phyloP scores from a whole-genome alignment of 257 asterid genomes.

The Henckelia pumila region DNA sequence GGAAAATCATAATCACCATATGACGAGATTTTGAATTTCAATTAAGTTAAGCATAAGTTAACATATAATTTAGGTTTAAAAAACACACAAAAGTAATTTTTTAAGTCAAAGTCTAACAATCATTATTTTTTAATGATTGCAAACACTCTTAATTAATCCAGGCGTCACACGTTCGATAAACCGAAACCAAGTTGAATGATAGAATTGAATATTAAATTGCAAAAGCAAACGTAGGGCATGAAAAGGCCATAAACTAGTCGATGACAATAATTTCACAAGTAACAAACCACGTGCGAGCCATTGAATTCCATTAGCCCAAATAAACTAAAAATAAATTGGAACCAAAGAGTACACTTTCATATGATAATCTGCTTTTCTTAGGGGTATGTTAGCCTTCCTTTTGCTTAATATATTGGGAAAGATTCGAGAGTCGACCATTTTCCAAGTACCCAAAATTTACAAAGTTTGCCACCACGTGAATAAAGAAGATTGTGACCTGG shows the following conservation, averaged over 20 bases:
- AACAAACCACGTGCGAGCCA: conserved; percentile 15
- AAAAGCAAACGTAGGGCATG: background rate
- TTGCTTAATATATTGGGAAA: conserved; percentile 19
- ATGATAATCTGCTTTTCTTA: background rate
- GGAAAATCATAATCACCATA: too few relatives aligned
- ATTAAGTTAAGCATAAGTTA: too few relatives aligned
- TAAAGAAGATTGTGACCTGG: conserved; percentile 43
- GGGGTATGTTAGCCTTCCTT: conserved; percentile 8
- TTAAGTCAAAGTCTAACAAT: too few relatives aligned
- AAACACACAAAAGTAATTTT: too few relatives aligned
- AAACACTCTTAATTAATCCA: too few relatives aligned
- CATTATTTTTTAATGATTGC: too few relatives aligned
- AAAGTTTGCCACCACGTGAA: conserved; percentile 49
- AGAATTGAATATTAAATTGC: too few relatives aligned
- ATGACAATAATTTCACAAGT: conserved; percentile 2
- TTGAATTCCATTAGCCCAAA: background rate
- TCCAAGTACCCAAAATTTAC: conserved; percentile 26
- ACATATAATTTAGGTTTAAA: too few relatives aligned
- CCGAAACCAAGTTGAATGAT: background rate
- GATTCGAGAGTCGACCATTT: conserved; percentile 28
- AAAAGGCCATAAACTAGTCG: background rate
- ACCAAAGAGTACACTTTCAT: background rate
- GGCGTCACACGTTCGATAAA: too few relatives aligned
- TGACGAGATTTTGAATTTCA: too few relatives aligned
- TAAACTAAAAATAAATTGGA: background rate